These are phyloP conservation scores for Vitis vinifera DNA, from an alignment of 164 flowering plant species.

Conservation along the genomic window DNA sequence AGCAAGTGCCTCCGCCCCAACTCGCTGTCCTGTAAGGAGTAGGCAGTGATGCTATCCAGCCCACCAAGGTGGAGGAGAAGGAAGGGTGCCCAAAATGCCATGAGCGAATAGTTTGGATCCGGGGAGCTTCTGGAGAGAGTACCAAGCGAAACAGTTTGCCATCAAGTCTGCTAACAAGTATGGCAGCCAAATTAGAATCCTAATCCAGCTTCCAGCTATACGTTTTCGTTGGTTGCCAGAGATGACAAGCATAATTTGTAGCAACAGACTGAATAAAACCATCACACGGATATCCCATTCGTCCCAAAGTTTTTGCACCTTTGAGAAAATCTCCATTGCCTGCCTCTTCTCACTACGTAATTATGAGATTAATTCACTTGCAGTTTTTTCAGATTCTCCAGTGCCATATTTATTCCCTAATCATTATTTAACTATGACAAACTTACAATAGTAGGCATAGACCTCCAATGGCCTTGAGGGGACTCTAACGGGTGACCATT, in stretches of 20 bases:
- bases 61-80: slow-evolving; percentile 31
- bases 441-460: no score
- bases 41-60: slow-evolving; percentile 34
- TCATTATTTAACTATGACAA: no score
- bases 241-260: slow-evolving; percentile 16
- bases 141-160: slow-evolving; percentile 21
- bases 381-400: no score
- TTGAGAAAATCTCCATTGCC: slow-evolving; percentile 2
- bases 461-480: no score
- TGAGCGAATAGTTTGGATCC: background rate
- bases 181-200: slow-evolving; percentile 17
- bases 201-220: background rate
- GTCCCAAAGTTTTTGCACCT: slow-evolving; percentile 7
- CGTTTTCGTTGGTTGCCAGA: slow-evolving; percentile 14
- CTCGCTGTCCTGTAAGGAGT: slow-evolving; percentile 27
- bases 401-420: no score
- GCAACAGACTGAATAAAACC: slow-evolving; percentile 12
- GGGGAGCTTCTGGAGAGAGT: background rate
- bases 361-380: no score
- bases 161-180: slow-evolving; percentile 16
- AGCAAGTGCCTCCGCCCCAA: slow-evolving; percentile 25
- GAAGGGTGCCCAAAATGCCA: slow-evolving; percentile 25
- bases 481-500: no score
- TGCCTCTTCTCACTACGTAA: background rate
- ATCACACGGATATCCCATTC: slow-evolving; percentile 16